A percentile compares a stretch with the other conserved stretches of the same genome.
phyloP scores from a whole-genome alignment of 192 early-diverging fungal species.

The Dissophora globulifera region DNA sequence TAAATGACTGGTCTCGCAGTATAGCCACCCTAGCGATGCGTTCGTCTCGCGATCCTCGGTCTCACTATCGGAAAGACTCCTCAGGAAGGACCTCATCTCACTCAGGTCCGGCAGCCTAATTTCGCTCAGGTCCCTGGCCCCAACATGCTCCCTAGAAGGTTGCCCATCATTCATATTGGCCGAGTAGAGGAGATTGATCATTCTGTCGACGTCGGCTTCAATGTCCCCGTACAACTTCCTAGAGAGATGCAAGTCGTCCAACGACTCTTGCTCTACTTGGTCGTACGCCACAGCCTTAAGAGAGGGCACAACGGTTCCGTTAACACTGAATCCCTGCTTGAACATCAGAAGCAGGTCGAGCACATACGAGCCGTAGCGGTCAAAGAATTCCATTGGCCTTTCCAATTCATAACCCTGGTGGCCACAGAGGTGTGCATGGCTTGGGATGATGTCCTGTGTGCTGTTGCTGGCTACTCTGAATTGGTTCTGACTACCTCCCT shows the following conservation, averaged over 20 bases:
- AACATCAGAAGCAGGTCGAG: conserved; percentile 6
- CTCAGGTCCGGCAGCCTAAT: neutral
- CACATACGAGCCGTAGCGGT: conserved; percentile 6
- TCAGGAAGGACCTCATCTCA: conserved; percentile 5
- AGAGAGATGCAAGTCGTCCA: neutral
- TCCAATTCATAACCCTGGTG: conserved; percentile 17
- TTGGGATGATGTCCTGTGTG: neutral
- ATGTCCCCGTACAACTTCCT: neutral
- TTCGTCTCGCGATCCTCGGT: neutral
- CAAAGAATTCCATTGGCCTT: conserved; percentile 15
- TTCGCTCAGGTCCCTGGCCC: neutral
- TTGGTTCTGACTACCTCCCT: neutral
- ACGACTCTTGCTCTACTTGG: neutral
- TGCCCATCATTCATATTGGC: neutral
- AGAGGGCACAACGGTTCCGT: neutral
- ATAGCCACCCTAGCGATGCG: neutral
- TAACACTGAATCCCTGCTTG: conserved; percentile 10
- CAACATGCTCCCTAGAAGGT: conserved; percentile 1
- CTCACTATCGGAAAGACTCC: neutral
- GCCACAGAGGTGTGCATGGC: conserved; percentile 1
- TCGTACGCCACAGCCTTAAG: neutral
- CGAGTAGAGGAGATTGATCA: neutral
- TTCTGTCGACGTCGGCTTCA: neutral
- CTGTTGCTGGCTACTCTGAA: neutral
- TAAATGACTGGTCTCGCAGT: neutral